Evolutionary conservation across 495 filamentous ascomycete genomes (phyloP).

Genomic region (Lophiostoma macrostomum): DNA sequence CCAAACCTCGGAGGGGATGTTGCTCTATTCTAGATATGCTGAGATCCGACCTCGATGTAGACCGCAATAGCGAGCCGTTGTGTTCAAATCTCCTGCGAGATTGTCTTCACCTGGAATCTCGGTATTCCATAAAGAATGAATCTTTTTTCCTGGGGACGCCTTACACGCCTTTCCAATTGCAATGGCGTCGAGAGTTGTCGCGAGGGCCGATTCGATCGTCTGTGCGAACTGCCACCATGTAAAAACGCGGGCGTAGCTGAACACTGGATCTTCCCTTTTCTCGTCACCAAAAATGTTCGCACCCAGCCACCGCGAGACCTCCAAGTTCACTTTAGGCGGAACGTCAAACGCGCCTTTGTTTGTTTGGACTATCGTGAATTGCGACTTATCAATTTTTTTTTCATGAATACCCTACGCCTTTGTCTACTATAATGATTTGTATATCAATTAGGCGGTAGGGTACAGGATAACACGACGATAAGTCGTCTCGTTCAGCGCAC

Average conservation of each 20-base stretch:
- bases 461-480: no score
- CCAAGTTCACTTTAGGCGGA: slow-evolving; percentile 13
- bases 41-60: slow-evolving; percentile 13
- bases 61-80: slow-evolving; percentile 27
- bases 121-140: slow-evolving; percentile 3
- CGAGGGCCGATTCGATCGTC: slow-evolving; percentile 21
- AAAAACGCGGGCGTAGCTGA: slow-evolving; percentile 32
- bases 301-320: slow-evolving; percentile 23
- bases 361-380: no score
- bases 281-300: slow-evolving; percentile 31
- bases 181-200: slow-evolving; percentile 21
- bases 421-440: no score
- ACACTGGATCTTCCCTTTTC: slow-evolving; percentile 23
- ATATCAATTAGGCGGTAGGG: no score
- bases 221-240: slow-evolving; percentile 33
- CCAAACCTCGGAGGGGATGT: slow-evolving; percentile 24
- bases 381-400: no score
- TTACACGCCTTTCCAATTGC: slow-evolving; percentile 17
- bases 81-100: slow-evolving; percentile 23
- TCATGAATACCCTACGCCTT: no score
- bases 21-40: slow-evolving; percentile 29
- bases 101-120: slow-evolving; percentile 17
- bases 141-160: slow-evolving; percentile 1
- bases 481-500: no score
- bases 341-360: slow-evolving; percentile 25